Evolutionary conservation across 768 basidiomycete genomes (phyloP), one percentile per base, ranked within the genome.

Genomic region (Chalciporus chontae): DNA sequence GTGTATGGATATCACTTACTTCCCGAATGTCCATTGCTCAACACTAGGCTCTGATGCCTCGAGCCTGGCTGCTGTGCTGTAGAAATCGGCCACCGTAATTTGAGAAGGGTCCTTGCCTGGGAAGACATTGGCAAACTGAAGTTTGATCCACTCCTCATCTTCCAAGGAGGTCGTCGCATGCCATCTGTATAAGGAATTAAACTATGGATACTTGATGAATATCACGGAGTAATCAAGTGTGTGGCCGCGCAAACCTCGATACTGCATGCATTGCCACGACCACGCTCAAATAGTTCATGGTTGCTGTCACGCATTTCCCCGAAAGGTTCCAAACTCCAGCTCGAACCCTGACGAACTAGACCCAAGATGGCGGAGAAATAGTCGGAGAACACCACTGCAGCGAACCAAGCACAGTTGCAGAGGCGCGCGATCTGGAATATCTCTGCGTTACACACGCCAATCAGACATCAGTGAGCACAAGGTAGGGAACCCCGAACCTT

Each of bases 171-270:
- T 88, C 0, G 90, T 90, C 1, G 90, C 84, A 40, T 93, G 90
- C 90, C 90, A 81, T 17, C 87, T 79, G 66, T 92, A 92, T 48
- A 92, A 69, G 58, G 85, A 86, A 58, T 92, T 92, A 73, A 92
- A 92, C 85, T 88, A 34, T 17, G 9, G 3, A 42, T 40, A 38
- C 3, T n/a, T 4, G 5, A 37, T 61, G 10, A 61, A 23, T 36
- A 23, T 14, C 26, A 10, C 10, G 8, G 2, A 34, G 34, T 5
- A 23, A 32, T 1, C 2, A 34, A 37, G 26, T 23, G 36, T 40
- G 18, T 31, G 10, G 13, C 29, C 34, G 61, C 69, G 32, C 53
- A 86, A 26, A 26, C 87, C 75, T 93, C 90, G 26, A 90, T 85
- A 66, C 87, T 90, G 66, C 84, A 85, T 13, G 80, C 79, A 61